These are phyloP conservation scores for Saturnispora galanensis DNA, from an alignment of 805 yeast genomes.

Conservation along the genomic window DNA sequence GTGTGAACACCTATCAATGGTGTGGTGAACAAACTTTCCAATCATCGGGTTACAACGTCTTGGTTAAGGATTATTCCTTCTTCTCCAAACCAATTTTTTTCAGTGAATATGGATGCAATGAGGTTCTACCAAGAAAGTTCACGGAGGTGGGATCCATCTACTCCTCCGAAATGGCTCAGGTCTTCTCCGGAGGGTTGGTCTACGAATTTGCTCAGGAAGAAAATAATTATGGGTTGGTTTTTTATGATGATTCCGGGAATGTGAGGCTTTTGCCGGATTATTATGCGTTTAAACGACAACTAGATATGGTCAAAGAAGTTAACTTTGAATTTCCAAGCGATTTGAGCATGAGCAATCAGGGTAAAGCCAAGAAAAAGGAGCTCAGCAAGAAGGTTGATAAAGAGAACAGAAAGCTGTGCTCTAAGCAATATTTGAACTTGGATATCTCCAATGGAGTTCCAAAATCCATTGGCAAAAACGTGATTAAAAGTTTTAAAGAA, in stretches of 20 bases:
- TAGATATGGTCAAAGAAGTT: conserved; percentile 26
- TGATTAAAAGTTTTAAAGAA: conserved; percentile 7
- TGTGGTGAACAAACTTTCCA: conserved; percentile 71
- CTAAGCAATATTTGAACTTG: conserved; percentile 32
- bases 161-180: conserved; percentile 67
- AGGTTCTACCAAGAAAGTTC: conserved; percentile 55
- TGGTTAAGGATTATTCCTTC: conserved; percentile 56
- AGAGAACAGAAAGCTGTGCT: conserved; percentile 25
- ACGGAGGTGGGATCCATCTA: conserved; percentile 70
- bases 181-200: conserved; percentile 91
- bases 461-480: conserved; percentile 23
- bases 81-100: conserved; percentile 76
- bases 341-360: conserved; percentile 14
- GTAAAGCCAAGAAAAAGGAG: conserved; percentile 4
- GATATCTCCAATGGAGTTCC: conserved; percentile 38
- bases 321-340: conserved; percentile 13
- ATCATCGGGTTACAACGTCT: conserved; percentile 62
- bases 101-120: conserved; percentile 87
- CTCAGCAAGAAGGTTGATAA: not conserved
- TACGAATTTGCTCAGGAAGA: conserved; percentile 80
- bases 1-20: conserved; percentile 94
- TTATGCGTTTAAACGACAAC: conserved; percentile 34
- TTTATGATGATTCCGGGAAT: conserved; percentile 37
- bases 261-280: conserved; percentile 36
- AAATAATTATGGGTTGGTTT: conserved; percentile 77